Evolutionary conservation across 495 filamentous ascomycete genomes (phyloP).

Genomic region (Rhypophila decipiens): DNA sequence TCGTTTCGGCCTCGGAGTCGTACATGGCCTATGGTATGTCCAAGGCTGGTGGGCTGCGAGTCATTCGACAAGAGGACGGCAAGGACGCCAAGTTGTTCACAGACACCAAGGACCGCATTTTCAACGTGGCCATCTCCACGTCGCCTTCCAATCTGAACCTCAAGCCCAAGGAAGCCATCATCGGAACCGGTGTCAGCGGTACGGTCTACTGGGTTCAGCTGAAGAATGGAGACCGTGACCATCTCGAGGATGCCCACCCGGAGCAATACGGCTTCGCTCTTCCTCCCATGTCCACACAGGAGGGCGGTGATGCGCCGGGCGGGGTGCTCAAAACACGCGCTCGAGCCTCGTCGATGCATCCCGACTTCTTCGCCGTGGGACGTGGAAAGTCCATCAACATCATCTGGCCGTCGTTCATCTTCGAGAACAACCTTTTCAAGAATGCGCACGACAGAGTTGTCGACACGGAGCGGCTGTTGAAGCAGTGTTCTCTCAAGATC

Average conservation of each 20-base stretch:
- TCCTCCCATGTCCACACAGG: conserved; percentile 66
- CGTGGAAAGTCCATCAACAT: conserved; percentile 94
- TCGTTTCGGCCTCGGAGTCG: conserved; percentile 81
- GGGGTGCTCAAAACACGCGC: conserved; percentile 94
- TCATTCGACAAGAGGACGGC: conserved; percentile 91
- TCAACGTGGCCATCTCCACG: conserved; percentile 80
- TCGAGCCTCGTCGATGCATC: conserved; percentile 76
- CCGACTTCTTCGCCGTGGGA: conserved; percentile 89
- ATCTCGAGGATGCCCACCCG: conserved; percentile 62
- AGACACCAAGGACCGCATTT: conserved; percentile 79
- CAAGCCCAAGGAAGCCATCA: conserved; percentile 62
- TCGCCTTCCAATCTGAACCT: conserved; percentile 44
- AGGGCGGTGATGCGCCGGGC: conserved; percentile 68
- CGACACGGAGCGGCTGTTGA: conserved; percentile 78
- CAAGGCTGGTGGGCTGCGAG: conserved; percentile 82
- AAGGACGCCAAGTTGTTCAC: conserved; percentile 84
- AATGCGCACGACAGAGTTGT: conserved; percentile 65
- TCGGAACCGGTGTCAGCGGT: conserved; percentile 89
- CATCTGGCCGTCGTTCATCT: conserved; percentile 73
- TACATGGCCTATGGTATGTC: conserved; percentile 92
- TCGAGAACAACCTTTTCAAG: conserved; percentile 61
- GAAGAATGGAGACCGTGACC: conserved; percentile 61
- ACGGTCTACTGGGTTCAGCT: conserved; percentile 87
- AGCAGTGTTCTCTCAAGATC: conserved; percentile 81
- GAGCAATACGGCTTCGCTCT: conserved; percentile 76